Evolutionary conservation across 2,329 filamentous ascomycete genomes (phyloP).

Genomic region (Lasiodiplodia sp.): DNA sequence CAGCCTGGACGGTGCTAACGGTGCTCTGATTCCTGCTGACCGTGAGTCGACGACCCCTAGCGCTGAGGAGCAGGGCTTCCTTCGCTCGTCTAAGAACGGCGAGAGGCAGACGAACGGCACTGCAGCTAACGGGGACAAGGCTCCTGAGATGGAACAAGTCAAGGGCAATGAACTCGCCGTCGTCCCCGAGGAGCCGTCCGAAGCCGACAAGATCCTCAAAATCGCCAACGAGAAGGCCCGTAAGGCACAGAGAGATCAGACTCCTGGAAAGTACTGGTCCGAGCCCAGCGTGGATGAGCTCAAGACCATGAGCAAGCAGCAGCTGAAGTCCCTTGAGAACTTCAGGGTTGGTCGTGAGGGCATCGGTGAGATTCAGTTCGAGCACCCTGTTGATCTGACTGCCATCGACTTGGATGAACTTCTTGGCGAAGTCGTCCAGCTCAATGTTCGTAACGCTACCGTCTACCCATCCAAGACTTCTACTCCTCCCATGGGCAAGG

Average conservation of each 20-base stretch:
- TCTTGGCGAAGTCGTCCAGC: conserved; percentile 75
- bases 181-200: conserved; percentile 72
- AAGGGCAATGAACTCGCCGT: conserved; percentile 79
- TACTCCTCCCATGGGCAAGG: conserved; percentile 86
- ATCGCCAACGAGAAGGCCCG: conserved; percentile 35
- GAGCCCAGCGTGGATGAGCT: conserved; percentile 77
- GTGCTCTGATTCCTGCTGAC: conserved; percentile 62
- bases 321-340: conserved; percentile 75
- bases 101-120: conserved; percentile 45
- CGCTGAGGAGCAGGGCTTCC: conserved; percentile 66
- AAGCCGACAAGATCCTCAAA: conserved; percentile 45
- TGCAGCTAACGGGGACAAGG: conserved; percentile 40
- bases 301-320: conserved; percentile 77
- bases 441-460: conserved; percentile 80
- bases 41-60: conserved; percentile 60
- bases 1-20: conserved; percentile 52
- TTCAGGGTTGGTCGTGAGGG: conserved; percentile 85
- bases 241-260: conserved; percentile 52
- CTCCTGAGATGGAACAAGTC: conserved; percentile 73
- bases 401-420: conserved; percentile 82
- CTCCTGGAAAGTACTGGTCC: conserved; percentile 86
- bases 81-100: conserved; percentile 57
- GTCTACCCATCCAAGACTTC: conserved; percentile 74
- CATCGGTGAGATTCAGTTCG: conserved; percentile 83
- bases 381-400: conserved; percentile 78